Evolutionary conservation across 108 stramenopile species (phyloP).

Genomic region (Pseudonitzschia delicatissima): DNA sequence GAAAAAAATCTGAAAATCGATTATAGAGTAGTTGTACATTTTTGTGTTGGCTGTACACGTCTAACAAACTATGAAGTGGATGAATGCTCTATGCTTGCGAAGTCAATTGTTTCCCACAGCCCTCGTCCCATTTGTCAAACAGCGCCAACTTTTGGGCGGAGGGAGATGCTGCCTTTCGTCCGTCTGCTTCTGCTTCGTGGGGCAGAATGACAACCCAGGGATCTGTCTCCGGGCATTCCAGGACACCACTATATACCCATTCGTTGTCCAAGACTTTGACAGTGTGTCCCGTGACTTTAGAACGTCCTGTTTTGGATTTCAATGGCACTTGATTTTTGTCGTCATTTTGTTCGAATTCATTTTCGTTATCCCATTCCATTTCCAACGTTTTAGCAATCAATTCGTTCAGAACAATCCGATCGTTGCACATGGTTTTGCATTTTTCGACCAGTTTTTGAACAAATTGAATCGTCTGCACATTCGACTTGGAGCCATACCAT

Average conservation of each 20-base stretch:
- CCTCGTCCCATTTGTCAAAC: neutral
- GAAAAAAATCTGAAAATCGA: no score
- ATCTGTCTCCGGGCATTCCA: no score
- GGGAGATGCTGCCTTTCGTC: no score
- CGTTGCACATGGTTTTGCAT: constrained; percentile 45
- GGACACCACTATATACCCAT: neutral
- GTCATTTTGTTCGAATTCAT: neutral
- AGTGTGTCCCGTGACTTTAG: neutral
- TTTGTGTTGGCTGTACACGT: no score
- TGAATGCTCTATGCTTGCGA: no score
- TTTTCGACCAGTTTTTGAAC: constrained; percentile 31
- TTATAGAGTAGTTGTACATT: no score
- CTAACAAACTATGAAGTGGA: no score
- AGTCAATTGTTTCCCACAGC: no score
- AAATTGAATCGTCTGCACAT: constrained; percentile 25
- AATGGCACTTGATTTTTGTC: neutral
- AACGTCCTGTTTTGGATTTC: neutral
- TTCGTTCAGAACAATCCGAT: constrained; percentile 47
- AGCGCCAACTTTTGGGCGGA: neutral
- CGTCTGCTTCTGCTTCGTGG: no score
- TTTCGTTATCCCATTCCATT: constrained; percentile 13
- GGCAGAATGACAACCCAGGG: no score
- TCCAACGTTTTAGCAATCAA: constrained; percentile 18
- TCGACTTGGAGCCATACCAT: constrained; percentile 41
- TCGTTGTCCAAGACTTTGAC: neutral